A percentile compares a stretch with the other conserved stretches of the same genome.
Evolutionary conservation across 2,329 filamentous ascomycete genomes (phyloP).

Genomic region (Neonectria punicea): DNA sequence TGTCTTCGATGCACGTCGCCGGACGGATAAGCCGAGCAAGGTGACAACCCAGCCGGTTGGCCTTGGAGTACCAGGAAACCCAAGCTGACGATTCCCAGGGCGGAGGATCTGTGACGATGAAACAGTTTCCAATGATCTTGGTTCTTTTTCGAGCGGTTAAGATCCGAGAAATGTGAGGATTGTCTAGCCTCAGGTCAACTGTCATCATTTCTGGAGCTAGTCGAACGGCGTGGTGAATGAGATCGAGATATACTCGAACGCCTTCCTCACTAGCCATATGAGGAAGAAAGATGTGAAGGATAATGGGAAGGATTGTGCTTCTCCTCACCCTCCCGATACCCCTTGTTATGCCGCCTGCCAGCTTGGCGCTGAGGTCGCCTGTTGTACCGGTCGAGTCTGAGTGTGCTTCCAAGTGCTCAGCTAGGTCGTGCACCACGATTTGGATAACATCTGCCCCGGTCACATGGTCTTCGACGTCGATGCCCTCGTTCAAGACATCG

Average conservation of each 20-base stretch:
- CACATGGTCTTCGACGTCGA: slow-evolving; percentile 73
- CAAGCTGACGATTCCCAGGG: slow-evolving; percentile 68
- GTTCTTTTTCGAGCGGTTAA: slow-evolving; percentile 63
- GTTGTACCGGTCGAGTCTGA: slow-evolving; percentile 29
- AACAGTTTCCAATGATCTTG: slow-evolving; percentile 70
- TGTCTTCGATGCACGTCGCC: slow-evolving; percentile 68
- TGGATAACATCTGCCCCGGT: slow-evolving; percentile 76
- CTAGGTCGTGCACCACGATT: slow-evolving; percentile 56
- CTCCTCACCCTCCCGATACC: slow-evolving; percentile 70
- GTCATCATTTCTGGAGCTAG: slow-evolving; percentile 72
- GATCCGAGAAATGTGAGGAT: slow-evolving; percentile 61
- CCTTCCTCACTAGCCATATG: slow-evolving; percentile 37
- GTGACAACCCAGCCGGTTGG: slow-evolving; percentile 67
- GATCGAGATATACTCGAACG: slow-evolving; percentile 60
- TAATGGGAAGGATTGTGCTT: slow-evolving; percentile 69
- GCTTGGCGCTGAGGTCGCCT: slow-evolving; percentile 38
- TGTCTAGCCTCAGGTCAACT: slow-evolving; percentile 68
- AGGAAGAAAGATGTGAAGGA: slow-evolving; percentile 60
- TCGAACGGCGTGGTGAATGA: slow-evolving; percentile 68
- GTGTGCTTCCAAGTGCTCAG: slow-evolving; percentile 26
- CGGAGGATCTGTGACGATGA: slow-evolving; percentile 51
- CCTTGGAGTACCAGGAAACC: slow-evolving; percentile 67
- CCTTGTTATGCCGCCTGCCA: slow-evolving; percentile 64
- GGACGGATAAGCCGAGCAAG: slow-evolving; percentile 70
- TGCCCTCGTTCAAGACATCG: slow-evolving; percentile 60